Conservation (phyloP, 768 basidiomycete species). For the Candolleomyces efflorescens region DNA sequence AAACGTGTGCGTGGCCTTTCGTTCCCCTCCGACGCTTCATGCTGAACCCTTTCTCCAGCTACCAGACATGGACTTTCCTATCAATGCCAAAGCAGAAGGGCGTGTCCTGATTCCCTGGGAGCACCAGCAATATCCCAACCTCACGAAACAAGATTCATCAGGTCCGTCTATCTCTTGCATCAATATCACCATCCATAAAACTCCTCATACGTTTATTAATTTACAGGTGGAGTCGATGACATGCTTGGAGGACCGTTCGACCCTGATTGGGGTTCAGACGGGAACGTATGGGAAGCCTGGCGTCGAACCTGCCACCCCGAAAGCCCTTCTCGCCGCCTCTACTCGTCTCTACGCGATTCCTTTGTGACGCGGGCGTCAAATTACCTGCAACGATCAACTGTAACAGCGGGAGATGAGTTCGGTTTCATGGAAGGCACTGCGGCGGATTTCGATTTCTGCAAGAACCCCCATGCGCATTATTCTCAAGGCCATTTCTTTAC, state of each 20-base stretch:
- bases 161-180: slow-evolving; percentile 16
- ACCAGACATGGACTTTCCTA: slow-evolving; percentile 91
- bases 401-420: slow-evolving; percentile 48
- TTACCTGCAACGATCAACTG: slow-evolving; percentile 14
- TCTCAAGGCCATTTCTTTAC: slow-evolving; percentile 96
- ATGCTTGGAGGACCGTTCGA: slow-evolving; percentile 64
- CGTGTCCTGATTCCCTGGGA: slow-evolving; percentile 94
- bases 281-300: slow-evolving; percentile 92
- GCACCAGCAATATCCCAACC: slow-evolving; percentile 66
- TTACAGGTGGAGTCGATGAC: slow-evolving; percentile 44
- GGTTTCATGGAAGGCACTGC: slow-evolving; percentile 59
- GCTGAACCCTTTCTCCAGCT: slow-evolving; percentile 39
- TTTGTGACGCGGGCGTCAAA: slow-evolving; percentile 21
- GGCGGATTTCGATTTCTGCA: slow-evolving; percentile 74
- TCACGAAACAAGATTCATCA: slow-evolving; percentile 49
- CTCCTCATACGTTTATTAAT: slow-evolving; percentile 12
- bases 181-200: background rate
- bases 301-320: slow-evolving; percentile 84
- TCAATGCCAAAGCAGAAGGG: slow-evolving; percentile 93
- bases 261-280: slow-evolving; percentile 81
- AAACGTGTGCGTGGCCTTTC: slow-evolving; percentile 43
- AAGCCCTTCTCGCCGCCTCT: slow-evolving; percentile 77
- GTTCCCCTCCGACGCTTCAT: background rate
- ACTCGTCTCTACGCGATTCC: slow-evolving; percentile 64
- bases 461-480: slow-evolving; percentile 76